Evolutionary conservation across 2,329 filamentous ascomycete species (phyloP).

Genomic region (Trichoderma sp.): DNA sequence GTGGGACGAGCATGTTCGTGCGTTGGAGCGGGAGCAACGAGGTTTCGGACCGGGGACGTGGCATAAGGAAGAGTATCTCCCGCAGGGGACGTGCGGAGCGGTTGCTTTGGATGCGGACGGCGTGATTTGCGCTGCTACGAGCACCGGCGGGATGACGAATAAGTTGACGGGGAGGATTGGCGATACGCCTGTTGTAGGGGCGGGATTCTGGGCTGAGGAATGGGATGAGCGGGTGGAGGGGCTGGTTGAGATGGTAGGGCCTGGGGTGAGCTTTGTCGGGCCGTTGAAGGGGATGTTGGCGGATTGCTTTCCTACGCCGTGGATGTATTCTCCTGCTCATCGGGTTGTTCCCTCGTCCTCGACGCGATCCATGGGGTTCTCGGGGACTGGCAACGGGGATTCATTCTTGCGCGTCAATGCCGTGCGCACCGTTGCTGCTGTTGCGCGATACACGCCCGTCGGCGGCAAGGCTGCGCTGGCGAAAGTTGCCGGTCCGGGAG

Average conservation of each 20-base stretch:
- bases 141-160: constrained; percentile 79
- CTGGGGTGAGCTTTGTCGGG: constrained; percentile 27
- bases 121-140: constrained; percentile 65
- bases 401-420: constrained; percentile 74
- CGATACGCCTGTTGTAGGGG: constrained; percentile 78
- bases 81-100: constrained; percentile 81
- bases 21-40: constrained; percentile 48
- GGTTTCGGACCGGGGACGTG: constrained; percentile 46
- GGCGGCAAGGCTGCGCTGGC: constrained; percentile 57
- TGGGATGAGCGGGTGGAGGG: constrained; percentile 54
- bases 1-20: constrained; percentile 74
- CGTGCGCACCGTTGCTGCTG: constrained; percentile 67
- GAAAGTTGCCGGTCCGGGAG: constrained; percentile 65
- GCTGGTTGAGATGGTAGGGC: not conserved
- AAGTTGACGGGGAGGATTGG: constrained; percentile 82
- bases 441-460: constrained; percentile 59
- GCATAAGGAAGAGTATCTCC: constrained; percentile 64
- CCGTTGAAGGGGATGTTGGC: constrained; percentile 49
- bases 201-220: constrained; percentile 87
- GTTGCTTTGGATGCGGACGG: constrained; percentile 77
- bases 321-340: constrained; percentile 35
- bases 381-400: constrained; percentile 84
- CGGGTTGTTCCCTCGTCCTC: not conserved
- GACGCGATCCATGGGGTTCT: constrained; percentile 54
- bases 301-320: constrained; percentile 57